Base-by-base conservation (phyloP, 2,329 filamentous ascomycete species). In the Paraphoma chrysanthemicola region DNA sequence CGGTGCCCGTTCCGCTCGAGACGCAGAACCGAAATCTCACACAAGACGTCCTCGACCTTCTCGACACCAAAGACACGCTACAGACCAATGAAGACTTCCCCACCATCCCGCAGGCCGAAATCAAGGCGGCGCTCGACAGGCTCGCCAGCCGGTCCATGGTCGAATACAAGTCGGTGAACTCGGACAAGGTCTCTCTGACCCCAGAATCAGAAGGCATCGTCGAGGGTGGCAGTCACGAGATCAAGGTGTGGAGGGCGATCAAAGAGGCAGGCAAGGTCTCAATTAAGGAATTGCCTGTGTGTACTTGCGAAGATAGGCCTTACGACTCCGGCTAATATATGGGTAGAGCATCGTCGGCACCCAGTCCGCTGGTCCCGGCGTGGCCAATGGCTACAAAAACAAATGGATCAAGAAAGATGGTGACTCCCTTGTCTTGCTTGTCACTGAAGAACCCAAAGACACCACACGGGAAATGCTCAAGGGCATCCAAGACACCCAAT, bases 71-170 rank as follows among this genome's bases (percentile, higher is more conserved):
- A 59, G 56, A 78, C 9, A 83, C 87, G 62, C 77, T 83, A 17
- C 80, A 84, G 14, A 84, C 91, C 60, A 68, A 74, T 70, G 58
- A 75, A 78, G 72, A 76, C 76, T 72, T 90, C 66, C 72, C 78
- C 38, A 66, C 80, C 12, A 75, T 82, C 57, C 57, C 69, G 18
- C 72, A 82, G 63, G 72, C 73, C 38, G 79, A 82, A 57, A 81
- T 97, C 73, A 98, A 97, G 82, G 90, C 91, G 62, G 91, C 92
- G 30, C 84, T 98, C 62, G 95, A 98, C 80, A 87, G 93, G 66
- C 85, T 99, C 51, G 85, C 84, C 30, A 95, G 92, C 56, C 87
- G 94, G 68, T 89, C 88, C 48, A 97, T 97, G 92, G 83, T 98
- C 62, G 83, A 85, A 64, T 97, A 97, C 79, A 88, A 96, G 68